Evolutionary conservation across 2,329 filamentous ascomycete genomes (phyloP), one percentile per base, ranked within the genome.

Genomic region (Diaporthe sp.): DNA sequence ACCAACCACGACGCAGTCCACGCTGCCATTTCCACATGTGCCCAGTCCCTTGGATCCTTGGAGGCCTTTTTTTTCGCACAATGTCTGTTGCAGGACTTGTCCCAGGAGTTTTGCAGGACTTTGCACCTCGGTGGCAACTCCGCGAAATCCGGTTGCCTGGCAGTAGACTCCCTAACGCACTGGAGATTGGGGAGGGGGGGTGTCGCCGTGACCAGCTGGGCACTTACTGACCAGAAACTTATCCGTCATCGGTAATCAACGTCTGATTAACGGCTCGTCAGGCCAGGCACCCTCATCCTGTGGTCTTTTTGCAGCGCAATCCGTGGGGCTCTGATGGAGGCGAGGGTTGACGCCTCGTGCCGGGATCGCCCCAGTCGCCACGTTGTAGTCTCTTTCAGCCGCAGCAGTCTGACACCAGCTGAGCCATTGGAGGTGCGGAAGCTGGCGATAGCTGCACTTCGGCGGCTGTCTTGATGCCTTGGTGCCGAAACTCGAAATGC

Each of bases 401-500:
- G 65, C 65, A 69, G 46, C 65, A 69, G 65, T 42, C 65, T 69
- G 65, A 69, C 65, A 55, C 49, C 65, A 69, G 65, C 65, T 69
- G 65, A 69, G 65, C 49, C 46, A 5, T 39, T 9, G 10, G 15
- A 39, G 31, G 37, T 55, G 65, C 49, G 49, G 65, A 55, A 55
- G 37, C 13, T 68, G 34, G 65, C 22, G 65, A 55, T 69, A 55
- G 49, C 15, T 69, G 65, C 34, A 42, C 34, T 25, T 69, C 39
- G 49, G 65, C 49, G 15, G 46, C 49, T 55, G 46, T 37, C 65
- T 51, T 22, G 49, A 42, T 12, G 31, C 65, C 65, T 31, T 69
- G 65, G 19, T 55, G 65, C 65, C 46, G 46, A 55, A 69, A 55
- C 31, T 53, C 65, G 31, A 68, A 53, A 19, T 53, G 31, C 31